Conservation (phyloP, 176 grass and related monocot genomes). For the Ampelocalamus luodianensis region DNA sequence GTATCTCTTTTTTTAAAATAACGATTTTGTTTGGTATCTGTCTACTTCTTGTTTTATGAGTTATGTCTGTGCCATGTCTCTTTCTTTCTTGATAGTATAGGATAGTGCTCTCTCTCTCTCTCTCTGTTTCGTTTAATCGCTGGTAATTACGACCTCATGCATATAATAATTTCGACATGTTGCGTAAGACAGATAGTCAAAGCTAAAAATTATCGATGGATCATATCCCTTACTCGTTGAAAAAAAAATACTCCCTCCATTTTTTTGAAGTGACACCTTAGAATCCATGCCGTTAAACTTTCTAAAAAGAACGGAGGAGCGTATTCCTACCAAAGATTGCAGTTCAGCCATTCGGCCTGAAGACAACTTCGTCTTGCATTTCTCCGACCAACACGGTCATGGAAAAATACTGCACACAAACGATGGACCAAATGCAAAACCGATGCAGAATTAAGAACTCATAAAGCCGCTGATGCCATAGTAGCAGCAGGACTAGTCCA, state of each 20-base stretch:
- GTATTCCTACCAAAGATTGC: neutral
- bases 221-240: neutral
- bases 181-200: neutral
- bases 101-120: neutral
- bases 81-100: neutral
- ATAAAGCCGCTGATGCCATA: neutral
- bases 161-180: neutral
- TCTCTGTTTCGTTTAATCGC: neutral
- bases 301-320: no score
- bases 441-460: neutral
- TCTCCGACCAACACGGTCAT: neutral
- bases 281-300: no score
- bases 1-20: neutral
- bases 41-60: neutral
- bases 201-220: neutral
- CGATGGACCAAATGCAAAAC: neutral
- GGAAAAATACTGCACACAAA: neutral
- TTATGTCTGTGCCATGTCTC: neutral
- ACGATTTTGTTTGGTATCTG: slow-evolving; percentile 30
- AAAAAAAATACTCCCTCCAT: no score
- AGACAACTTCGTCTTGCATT: no score
- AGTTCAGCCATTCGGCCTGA: neutral
- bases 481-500: neutral
- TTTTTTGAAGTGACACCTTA: no score
- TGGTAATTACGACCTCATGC: neutral